Evolutionary conservation across 805 yeast species (phyloP).

Genomic region (Debaryomyces maramus): DNA sequence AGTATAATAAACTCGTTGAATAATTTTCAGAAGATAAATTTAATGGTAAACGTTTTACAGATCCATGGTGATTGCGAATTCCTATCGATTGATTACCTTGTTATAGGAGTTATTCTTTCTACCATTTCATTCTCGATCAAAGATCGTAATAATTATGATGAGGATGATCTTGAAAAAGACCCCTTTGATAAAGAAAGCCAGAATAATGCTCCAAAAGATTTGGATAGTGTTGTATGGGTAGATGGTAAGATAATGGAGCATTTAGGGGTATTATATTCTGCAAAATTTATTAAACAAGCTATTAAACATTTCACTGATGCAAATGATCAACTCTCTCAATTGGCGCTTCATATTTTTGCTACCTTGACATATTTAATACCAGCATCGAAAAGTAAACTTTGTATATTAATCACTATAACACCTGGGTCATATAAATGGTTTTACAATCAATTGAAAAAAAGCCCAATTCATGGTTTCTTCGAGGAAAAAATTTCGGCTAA

Average conservation of each 20-base stretch:
- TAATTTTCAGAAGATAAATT: slow-evolving; percentile 7
- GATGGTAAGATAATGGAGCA: slow-evolving; percentile 2
- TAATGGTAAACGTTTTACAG: slow-evolving; percentile 18
- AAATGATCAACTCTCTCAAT: slow-evolving; percentile 4
- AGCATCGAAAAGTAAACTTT: slow-evolving; percentile 33
- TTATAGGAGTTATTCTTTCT: slow-evolving; percentile 20
- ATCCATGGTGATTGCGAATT: slow-evolving; percentile 17
- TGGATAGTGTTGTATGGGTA: slow-evolving; percentile 13
- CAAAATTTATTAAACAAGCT: slow-evolving; percentile 20
- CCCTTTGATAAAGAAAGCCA: slow-evolving; percentile 19
- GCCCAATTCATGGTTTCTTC: slow-evolving; percentile 17
- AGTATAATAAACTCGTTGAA: background rate
- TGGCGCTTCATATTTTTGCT: slow-evolving; percentile 21
- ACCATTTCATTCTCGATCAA: slow-evolving; percentile 18
- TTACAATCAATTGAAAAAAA: slow-evolving; percentile 21
- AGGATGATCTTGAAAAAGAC: slow-evolving; percentile 15
- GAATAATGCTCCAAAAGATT: slow-evolving; percentile 16
- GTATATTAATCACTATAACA: slow-evolving; percentile 42
- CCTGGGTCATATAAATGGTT: slow-evolving; percentile 40
- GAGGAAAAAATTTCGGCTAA: slow-evolving; percentile 2
- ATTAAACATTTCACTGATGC: slow-evolving; percentile 14
- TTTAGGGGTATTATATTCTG: slow-evolving; percentile 19
- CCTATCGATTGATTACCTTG: slow-evolving; percentile 16
- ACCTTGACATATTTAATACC: slow-evolving; percentile 41
- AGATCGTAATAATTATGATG: slow-evolving; percentile 18